Evolutionary conservation across 2,329 filamentous ascomycete genomes (phyloP), one percentile per base, ranked within the genome.

Genomic region (Aspergillus puulaauensis): DNA sequence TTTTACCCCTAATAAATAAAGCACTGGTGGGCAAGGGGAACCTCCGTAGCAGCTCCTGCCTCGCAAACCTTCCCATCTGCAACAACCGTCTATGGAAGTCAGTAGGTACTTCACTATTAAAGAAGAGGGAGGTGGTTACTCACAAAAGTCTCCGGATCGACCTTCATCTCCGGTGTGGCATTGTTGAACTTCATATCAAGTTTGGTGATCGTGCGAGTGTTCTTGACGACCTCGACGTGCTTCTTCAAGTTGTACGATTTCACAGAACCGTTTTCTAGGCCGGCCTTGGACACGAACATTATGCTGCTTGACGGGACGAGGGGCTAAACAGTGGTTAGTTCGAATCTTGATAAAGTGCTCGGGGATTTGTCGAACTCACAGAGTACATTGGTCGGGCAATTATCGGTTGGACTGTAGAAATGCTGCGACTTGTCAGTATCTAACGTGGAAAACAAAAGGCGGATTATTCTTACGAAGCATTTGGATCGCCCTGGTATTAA

Each of bases 141-240:
- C 9, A 31, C 27, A 4, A 31, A 98, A 68, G 84, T 87, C 82
- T 98, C 93, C 5, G 93, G 90, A 73, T 98, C 93, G 59, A 98
- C 93, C 67, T 81, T 86, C 90, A 98, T 97, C 77, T 82, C 86
- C 14, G 93, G 93, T 85, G 86, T 91, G 54, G 77, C 76, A 69
- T 91, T 86, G 73, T 97, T 97, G 75, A 86, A 93, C 70, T 91
- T 92, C 92, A 97, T 96, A 74, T 97, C 90, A 66, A 77, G 81
- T 82, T 97, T 97, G 44, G 87, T 81, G 45, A 96, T 83, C 33
- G 74, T 83, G 59, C 93, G 82, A 73, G 92, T 96, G 56, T 84
- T 84, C 70, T 82, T 87, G 49, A 97, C 91, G 3, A 90, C 80
- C 77, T 95, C 90, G 62, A 97, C 78, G 47, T 90, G 85, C 75